These are phyloP conservation scores for Ophiosphaerella narmari DNA, from an alignment of 2,329 filamentous ascomycete genomes.

Conservation along the genomic window DNA sequence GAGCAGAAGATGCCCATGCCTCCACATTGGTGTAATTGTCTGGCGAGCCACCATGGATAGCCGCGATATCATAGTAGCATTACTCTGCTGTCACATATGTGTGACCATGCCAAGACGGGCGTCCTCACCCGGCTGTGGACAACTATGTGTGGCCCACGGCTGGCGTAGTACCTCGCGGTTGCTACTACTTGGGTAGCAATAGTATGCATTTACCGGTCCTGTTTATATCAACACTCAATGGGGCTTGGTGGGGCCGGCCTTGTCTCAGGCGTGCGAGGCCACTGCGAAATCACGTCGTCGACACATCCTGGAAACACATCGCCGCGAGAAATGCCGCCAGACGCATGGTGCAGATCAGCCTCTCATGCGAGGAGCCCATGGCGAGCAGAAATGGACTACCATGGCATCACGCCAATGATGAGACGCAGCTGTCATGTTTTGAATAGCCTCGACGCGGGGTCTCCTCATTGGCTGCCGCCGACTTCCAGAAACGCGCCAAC, in stretches of 20 bases:
- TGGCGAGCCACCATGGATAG: too few species aligned
- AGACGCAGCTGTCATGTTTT: slow-evolving; percentile 12
- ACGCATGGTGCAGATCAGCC: slow-evolving; percentile 25
- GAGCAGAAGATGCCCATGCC: slow-evolving; percentile 17
- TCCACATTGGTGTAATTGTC: slow-evolving; percentile 15
- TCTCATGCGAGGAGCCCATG: slow-evolving; percentile 9
- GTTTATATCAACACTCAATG: background rate
- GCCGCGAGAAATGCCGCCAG: slow-evolving; percentile 21
- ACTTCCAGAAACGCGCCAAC: slow-evolving; percentile 22
- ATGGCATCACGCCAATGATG: too few species aligned
- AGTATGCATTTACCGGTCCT: too few species aligned
- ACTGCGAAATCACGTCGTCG: slow-evolving; percentile 21
- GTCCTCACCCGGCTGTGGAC: slow-evolving; percentile 4
- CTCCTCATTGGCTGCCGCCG: slow-evolving; percentile 26
- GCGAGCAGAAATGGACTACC: background rate
- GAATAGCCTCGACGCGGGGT: slow-evolving; percentile 5
- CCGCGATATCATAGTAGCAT: too few species aligned
- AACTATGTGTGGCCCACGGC: slow-evolving; percentile 1
- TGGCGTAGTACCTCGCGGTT: slow-evolving; percentile 11
- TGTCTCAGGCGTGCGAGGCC: slow-evolving; percentile 19
- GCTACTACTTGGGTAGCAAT: slow-evolving; percentile 4
- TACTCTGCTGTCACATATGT: slow-evolving; percentile 14
- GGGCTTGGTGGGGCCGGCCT: slow-evolving; percentile 17
- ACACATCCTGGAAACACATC: slow-evolving; percentile 35
- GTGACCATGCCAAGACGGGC: slow-evolving; percentile 17